Evolutionary conservation across 148 eudicot genomes (phyloP).

Genomic region (Pharnaceum exiguum): DNA sequence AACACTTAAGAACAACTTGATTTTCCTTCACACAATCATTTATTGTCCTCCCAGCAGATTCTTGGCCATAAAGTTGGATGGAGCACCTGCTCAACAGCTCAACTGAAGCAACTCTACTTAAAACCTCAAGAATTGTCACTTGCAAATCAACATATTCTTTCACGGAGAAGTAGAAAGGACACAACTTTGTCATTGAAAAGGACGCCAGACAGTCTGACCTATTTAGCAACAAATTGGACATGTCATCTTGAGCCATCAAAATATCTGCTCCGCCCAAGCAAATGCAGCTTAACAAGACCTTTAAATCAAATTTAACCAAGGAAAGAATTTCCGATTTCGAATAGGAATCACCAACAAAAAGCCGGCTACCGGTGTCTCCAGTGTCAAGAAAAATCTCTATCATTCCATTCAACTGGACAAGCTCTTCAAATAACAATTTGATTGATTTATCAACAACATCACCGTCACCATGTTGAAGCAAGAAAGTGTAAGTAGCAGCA

Average conservation of each 20-base stretch:
- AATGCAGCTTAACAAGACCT: slow-evolving; percentile 69
- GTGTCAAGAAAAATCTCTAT: slow-evolving; percentile 24
- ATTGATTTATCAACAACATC: slow-evolving; percentile 75
- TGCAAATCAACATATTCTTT: slow-evolving; percentile 53
- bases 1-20: slow-evolving; percentile 21
- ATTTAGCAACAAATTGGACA: slow-evolving; percentile 42
- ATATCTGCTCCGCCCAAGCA: slow-evolving; percentile 40
- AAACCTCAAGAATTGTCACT: slow-evolving; percentile 49
- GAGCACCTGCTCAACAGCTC: slow-evolving; percentile 66
- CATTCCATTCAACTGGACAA: slow-evolving; percentile 44
- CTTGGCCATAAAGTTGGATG: slow-evolving; percentile 16
- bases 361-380: slow-evolving; percentile 14
- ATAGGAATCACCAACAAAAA: slow-evolving; percentile 20
- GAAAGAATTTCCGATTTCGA: slow-evolving; percentile 64
- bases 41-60: slow-evolving; percentile 20
- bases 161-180: slow-evolving; percentile 44
- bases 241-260: slow-evolving; percentile 42
- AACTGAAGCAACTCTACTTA: slow-evolving; percentile 48
- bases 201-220: slow-evolving; percentile 56
- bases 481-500: slow-evolving; percentile 84
- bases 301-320: slow-evolving; percentile 70
- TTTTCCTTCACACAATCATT: slow-evolving; percentile 20
- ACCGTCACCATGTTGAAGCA: slow-evolving; percentile 80
- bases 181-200: slow-evolving; percentile 41
- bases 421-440: slow-evolving; percentile 55